phyloP scores from a whole-genome alignment of 768 basidiomycete species.

The Collybiopsis luxurians region DNA sequence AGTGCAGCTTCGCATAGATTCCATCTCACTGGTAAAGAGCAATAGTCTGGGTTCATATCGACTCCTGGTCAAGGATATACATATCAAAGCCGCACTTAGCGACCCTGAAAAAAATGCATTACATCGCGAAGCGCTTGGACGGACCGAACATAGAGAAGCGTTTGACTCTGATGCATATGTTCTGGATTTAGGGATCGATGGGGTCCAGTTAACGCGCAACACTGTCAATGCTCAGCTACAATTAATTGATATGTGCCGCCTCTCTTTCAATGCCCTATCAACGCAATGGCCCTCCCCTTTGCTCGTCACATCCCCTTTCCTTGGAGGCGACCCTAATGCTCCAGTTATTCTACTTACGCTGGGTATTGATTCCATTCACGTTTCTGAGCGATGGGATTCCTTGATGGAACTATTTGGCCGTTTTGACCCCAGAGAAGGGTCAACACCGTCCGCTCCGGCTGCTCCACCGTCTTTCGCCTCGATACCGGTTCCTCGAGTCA shows the following conservation, averaged over 20 bases:
- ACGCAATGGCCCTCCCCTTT: constrained; percentile 66
- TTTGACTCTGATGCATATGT: constrained; percentile 50
- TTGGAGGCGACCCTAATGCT: constrained; percentile 56
- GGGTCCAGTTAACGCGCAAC: constrained; percentile 44
- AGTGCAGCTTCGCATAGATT: constrained; percentile 41
- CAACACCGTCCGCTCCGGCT: constrained; percentile 11
- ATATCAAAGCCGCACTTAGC: constrained; percentile 44
- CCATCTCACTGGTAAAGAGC: constrained; percentile 38
- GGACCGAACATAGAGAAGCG: constrained; percentile 24
- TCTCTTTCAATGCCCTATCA: constrained; percentile 39
- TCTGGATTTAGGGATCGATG: constrained; percentile 40
- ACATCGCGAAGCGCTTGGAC: constrained; percentile 56
- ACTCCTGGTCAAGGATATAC: constrained; percentile 38
- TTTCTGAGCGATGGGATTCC: constrained; percentile 54
- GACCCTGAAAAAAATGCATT: constrained; percentile 39
- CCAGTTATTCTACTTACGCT: constrained; percentile 50
- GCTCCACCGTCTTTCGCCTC: constrained; percentile 22
- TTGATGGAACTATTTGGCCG: constrained; percentile 37
- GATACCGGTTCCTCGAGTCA: constrained; percentile 45
- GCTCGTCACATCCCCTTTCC: constrained; percentile 45
- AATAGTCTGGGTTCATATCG: constrained; percentile 37
- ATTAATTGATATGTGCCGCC: constrained; percentile 40
- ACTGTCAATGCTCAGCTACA: constrained; percentile 31
- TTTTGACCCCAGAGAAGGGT: background rate
- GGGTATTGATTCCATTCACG: constrained; percentile 40